Evolutionary conservation across 2,329 filamentous ascomycete genomes (phyloP), one percentile per base, ranked within the genome.

Genomic region (Periconia digitata): DNA sequence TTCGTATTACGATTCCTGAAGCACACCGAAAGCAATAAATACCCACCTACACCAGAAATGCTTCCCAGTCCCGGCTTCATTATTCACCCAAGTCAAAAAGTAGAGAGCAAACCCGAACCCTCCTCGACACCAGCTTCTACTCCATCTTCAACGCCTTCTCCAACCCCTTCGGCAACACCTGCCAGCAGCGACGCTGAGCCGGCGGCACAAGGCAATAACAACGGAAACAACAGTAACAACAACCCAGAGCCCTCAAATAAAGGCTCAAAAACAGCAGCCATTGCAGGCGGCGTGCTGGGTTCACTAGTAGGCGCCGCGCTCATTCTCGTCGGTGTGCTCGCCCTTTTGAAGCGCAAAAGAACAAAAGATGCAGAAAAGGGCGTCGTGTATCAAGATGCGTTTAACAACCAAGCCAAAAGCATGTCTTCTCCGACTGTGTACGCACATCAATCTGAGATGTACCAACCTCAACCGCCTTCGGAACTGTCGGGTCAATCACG

Each of bases 11-110:
- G 40, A 6, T 47, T 43, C 10, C 22, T 37, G 20, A 23, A 39
- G 29, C 40, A 43, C 29, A 39, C 40, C 15, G 29, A 46, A 4
- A 16, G 5, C 5, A 34, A 43, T 2, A 22, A 24, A 6, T 43
- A 36, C 21, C 41, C 41, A 20, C 10, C 8, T 7, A 43, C 24
- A 20, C 8, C 24, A 5, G 23, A 24, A 7, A 43, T 43, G 41
- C 23, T 47, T 22, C 34, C 23, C 6, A 47, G 46, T 32, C 29
- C 16, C 27, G 46, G 46, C 5, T 47, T 47, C 24, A 32, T 39
- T 12, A 10, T 47, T 15, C 16, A 27, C 18, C 46, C 24, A 13
- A 37, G 20, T 6, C 32, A 10, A 8, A 22, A 24, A 39, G 13
- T 22, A 6, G 17, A 13, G 5, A 12, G 20, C 15, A 24, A 16